Conservation (phyloP, 352 stramenopile species). For the Globisporangium emineosum region DNA sequence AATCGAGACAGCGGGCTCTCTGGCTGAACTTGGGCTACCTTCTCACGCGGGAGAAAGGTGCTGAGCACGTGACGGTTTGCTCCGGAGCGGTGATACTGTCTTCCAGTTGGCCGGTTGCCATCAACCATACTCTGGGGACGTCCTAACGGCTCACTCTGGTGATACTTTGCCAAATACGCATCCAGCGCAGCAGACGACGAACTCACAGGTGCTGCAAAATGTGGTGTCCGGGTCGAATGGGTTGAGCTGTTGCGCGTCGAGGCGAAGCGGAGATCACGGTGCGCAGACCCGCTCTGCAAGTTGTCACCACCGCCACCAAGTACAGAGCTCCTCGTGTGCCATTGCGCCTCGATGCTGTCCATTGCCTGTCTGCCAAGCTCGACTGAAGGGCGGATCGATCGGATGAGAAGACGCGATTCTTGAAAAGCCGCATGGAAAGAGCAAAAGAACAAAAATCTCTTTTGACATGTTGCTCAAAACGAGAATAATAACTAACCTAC, state of each 20-base stretch:
- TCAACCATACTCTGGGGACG: neutral
- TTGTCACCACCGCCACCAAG: neutral
- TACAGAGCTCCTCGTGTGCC: neutral
- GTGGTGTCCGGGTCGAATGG: no score
- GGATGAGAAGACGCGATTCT: neutral
- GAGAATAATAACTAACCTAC: neutral
- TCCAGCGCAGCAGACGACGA: constrained; percentile 1
- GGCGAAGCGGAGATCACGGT: neutral
- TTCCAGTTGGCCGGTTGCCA: neutral
- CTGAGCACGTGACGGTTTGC: neutral
- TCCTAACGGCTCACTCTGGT: neutral
- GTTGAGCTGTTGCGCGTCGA: no score
- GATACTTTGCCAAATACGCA: constrained; percentile 8
- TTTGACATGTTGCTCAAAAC: constrained; percentile 2
- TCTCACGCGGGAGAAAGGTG: neutral
- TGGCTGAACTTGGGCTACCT: neutral
- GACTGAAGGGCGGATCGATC: neutral
- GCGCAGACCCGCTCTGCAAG: neutral
- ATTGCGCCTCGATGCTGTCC: neutral
- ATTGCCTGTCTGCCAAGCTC: neutral
- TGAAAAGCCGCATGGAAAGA: neutral
- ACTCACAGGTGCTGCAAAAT: neutral
- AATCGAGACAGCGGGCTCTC: constrained; percentile 48
- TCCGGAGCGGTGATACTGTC: neutral
- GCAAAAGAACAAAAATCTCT: neutral